Evolutionary conservation across 805 yeast species (phyloP), one percentile per base, ranked within the genome.

Genomic region (Dipodascopsis uninucleata): DNA sequence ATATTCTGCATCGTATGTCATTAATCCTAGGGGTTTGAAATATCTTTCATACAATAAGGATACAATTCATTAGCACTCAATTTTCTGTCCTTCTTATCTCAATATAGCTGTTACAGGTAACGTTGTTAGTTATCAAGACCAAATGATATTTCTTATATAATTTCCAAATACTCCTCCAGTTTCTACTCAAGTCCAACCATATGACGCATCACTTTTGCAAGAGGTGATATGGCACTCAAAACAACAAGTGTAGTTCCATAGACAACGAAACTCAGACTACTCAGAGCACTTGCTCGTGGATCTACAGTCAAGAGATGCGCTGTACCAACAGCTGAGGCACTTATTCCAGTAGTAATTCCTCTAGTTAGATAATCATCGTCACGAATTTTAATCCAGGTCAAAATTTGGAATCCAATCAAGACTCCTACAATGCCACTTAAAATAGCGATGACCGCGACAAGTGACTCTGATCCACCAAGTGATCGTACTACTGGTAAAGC

Each of bases 251-350:
- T 61, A 0, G 88, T 78, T 4, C 94, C 94, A 60, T 77, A 85
- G 17, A 82, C 60, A 17, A 81, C 78, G 63, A 85, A 85, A 50
- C 84, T 74, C 57, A 85, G 69, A 4, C 82, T 74, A 49, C 86
- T 78, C 72, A 85, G 77, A 2, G 88, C 85, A 1, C 88, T 89
- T 12, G 93, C 90, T 54, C 90, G 69, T 10, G 93, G 84, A 58
- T 84, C 88, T 25, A 73, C 72, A 22, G 76, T 75, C 28, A 85
- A 63, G 36, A 85, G 65, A 61, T 82, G 82, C 0, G 90, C 89
- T 2, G 94, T 82, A 3, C 88, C 85, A 39, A 85, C 82, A 1
- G 95, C 94, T 7, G 89, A 86, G 58, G 89, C 82, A 58, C 81
- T 82, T 39, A 82, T 73, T 3, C 94, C 95, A 38, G 83, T 64